A percentile compares a stretch with the other conserved stretches of the same genome.
phyloP scores from a whole-genome alignment of 2,329 filamentous ascomycete species.

The Fusarium armeniacum region DNA sequence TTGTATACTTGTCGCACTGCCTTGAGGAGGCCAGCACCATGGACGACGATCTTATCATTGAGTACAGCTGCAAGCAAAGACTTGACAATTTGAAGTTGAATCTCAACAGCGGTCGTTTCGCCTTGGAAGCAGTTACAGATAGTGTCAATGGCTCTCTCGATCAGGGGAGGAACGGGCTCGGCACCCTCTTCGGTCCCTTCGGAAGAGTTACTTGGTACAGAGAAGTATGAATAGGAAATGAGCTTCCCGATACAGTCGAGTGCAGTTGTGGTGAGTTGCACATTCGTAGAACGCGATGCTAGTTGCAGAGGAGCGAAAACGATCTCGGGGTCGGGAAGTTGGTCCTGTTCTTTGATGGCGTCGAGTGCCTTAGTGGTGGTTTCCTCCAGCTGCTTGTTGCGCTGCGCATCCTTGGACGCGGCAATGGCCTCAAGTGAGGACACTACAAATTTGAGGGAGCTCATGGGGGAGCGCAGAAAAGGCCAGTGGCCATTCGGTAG shows the following conservation, averaged over 20 bases:
- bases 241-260: slow-evolving; percentile 99
- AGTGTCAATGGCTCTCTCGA: slow-evolving; percentile 97
- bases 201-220: slow-evolving; percentile 68
- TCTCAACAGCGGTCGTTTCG: slow-evolving; percentile 90
- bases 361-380: slow-evolving; percentile 84
- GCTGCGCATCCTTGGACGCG: slow-evolving; percentile 89
- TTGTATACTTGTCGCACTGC: slow-evolving; percentile 99
- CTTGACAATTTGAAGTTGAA: slow-evolving; percentile 98
- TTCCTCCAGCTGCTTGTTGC: slow-evolving; percentile 86
- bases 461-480: slow-evolving; percentile 74
- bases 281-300: slow-evolving; percentile 87
- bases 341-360: slow-evolving; percentile 87
- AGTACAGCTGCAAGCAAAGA: slow-evolving; percentile 94
- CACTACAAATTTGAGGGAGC: slow-evolving; percentile 95
- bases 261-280: slow-evolving; percentile 87
- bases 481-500: slow-evolving; percentile 62
- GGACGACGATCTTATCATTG: slow-evolving; percentile 98
- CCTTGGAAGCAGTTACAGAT: slow-evolving; percentile 99
- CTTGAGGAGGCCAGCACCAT: slow-evolving; percentile 94
- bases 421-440: slow-evolving; percentile 93
- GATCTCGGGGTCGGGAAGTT: slow-evolving; percentile 88
- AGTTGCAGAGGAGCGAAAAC: slow-evolving; percentile 93
- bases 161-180: slow-evolving; percentile 75
- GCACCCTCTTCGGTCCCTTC: slow-evolving; percentile 59
- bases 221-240: slow-evolving; percentile 99